Evolutionary conservation across 2,329 filamentous ascomycete genomes (phyloP), one percentile per base, ranked within the genome.

Genomic region (Elsinoe australis): DNA sequence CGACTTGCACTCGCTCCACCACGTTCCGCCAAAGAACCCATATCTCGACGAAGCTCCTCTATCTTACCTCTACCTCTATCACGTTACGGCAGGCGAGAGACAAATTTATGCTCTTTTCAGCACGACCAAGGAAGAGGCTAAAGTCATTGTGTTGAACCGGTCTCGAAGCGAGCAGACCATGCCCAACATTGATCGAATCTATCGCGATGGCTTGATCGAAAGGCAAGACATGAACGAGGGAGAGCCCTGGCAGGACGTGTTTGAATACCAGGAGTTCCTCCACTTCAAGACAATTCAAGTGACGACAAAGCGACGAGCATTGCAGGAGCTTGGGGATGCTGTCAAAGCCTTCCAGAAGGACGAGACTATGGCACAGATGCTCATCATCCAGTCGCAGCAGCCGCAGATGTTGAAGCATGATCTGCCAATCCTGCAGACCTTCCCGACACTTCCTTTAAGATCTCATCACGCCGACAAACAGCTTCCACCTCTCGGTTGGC

Each of bases 101-200:
- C 89, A 98, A 60, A 83, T 98, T 45, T 96, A 95, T 63, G 89
- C 87, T 1, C 65, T 98, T 4, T 95, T 98, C 65, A 96, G 90
- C 0, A 90, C 87, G 0, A 79, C 79, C 0, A 83, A 78, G 54
- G 76, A 81, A 9, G 81, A 92, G 58, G 92, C 89, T 0, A 80
- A 95, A 58, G 79, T 99, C 44, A 75, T 96, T 44, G 83, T 95
- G n/a, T 74, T 95, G 29, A 89, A 92, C 61, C 85, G 83, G 59
- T 81, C 77, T 36, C 83, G 82, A 56, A 89, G 95, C 56, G 76
- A 79, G 4, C 85, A 94, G 58, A 86, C 89, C 22, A 74, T 98
- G 56, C 92, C 92, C 0, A 98, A 96, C 53, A 77, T 95, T 21
- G 83, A 86, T 53, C 92, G 84, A 59, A 81, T 96, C 49, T 99